Evolutionary conservation across 2,329 filamentous ascomycete species (phyloP).

Genomic region (Coniochaeta hoffmannii): DNA sequence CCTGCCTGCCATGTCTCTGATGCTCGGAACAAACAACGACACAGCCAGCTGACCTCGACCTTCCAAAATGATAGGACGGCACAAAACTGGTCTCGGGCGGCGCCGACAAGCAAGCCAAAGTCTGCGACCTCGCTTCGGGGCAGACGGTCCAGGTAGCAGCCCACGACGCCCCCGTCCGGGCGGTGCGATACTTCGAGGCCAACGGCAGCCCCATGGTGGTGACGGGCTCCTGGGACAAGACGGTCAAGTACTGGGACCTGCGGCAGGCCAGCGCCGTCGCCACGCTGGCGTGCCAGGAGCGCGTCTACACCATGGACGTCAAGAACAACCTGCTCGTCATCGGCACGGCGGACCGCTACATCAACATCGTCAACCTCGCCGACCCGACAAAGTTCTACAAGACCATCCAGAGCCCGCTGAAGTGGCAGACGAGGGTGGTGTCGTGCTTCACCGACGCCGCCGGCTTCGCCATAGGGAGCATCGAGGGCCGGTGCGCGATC

Average conservation of each 20-base stretch:
- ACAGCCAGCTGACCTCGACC: slow-evolving; percentile 7
- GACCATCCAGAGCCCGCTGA: slow-evolving; percentile 88
- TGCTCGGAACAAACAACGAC: not conserved
- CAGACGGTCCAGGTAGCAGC: slow-evolving; percentile 68
- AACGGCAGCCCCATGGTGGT: slow-evolving; percentile 73
- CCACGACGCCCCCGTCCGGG: slow-evolving; percentile 77
- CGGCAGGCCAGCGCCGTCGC: slow-evolving; percentile 58
- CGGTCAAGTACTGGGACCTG: slow-evolving; percentile 83
- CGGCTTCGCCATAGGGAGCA: slow-evolving; percentile 91
- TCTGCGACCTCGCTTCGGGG: slow-evolving; percentile 70
- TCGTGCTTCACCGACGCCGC: slow-evolving; percentile 89
- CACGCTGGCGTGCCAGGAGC: slow-evolving; percentile 61
- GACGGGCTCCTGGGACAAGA: slow-evolving; percentile 90
- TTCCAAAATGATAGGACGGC: slow-evolving; percentile 59
- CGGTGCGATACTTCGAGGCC: slow-evolving; percentile 69
- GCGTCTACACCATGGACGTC: slow-evolving; percentile 88
- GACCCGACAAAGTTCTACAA: slow-evolving; percentile 92
- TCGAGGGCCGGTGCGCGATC: slow-evolving; percentile 94
- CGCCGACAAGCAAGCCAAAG: slow-evolving; percentile 82
- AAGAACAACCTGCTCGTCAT: slow-evolving; percentile 82
- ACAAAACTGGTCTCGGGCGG: slow-evolving; percentile 80
- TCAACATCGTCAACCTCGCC: slow-evolving; percentile 88
- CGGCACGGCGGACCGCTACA: slow-evolving; percentile 89
- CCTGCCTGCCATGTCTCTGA: not conserved
- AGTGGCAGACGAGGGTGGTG: slow-evolving; percentile 95